These are phyloP conservation scores for Globisporangium solare DNA, from an alignment of 352 stramenopile genomes.

Conservation along the genomic window DNA sequence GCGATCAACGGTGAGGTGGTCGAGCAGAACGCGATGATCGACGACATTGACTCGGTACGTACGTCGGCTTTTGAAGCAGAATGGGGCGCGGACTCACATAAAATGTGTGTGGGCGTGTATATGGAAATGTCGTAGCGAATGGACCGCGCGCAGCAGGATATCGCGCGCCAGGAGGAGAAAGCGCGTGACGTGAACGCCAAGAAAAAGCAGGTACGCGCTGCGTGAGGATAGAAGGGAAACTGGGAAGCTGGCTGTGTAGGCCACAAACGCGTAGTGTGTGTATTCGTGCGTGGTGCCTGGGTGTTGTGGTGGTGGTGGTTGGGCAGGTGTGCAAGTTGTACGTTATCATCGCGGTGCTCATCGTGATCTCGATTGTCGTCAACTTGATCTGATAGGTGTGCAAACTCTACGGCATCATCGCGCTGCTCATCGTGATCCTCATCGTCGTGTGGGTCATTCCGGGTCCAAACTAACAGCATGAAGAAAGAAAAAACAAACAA, in stretches of 20 bases:
- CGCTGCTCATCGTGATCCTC: conserved; percentile 54
- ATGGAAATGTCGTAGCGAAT: conserved; percentile 35
- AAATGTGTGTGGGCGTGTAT: conserved; percentile 9
- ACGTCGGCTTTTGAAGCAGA: background rate
- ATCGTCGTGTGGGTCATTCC: conserved; percentile 55
- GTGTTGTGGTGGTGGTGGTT: conserved; percentile 3
- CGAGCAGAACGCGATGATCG: conserved; percentile 79
- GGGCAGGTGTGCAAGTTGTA: background rate
- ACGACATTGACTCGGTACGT: conserved; percentile 69
- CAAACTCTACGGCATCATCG: conserved; percentile 73
- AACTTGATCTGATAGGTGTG: conserved; percentile 27
- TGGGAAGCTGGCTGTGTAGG: no score
- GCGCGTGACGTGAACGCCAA: conserved; percentile 61
- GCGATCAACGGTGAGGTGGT: conserved; percentile 84
- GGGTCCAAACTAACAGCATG: conserved; percentile 11
- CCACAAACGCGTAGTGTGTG: background rate
- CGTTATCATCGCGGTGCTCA: background rate
- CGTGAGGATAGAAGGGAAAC: background rate
- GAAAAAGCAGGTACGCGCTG: conserved; percentile 57
- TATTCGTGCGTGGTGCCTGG: conserved; percentile 2
- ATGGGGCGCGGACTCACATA: conserved; percentile 2
- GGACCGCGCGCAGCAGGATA: conserved; percentile 54
- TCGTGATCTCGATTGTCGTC: background rate
- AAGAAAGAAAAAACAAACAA: background rate
- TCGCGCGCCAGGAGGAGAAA: conserved; percentile 53